A percentile compares a stretch with the other conserved stretches of the same genome.
Evolutionary conservation across 805 yeast species (phyloP).

Genomic region (Kazachstania kunashirensis): DNA sequence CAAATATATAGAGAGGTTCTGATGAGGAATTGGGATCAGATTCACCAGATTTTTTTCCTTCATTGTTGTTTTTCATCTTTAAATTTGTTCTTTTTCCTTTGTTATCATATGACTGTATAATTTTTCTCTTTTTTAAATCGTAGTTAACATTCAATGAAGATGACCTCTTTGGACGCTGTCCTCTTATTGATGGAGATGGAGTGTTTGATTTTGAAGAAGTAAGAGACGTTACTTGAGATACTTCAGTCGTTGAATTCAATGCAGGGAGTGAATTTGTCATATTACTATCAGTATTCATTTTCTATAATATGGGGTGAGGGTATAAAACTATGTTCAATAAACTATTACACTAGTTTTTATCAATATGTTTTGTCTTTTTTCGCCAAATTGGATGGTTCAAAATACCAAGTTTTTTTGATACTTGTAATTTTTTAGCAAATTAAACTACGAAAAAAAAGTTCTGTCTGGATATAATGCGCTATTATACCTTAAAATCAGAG

Average conservation of each 20-base stretch:
- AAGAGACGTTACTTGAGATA: too few relatives aligned
- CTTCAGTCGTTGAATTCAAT: not conserved
- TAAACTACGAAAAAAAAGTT: too few relatives aligned
- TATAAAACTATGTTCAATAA: too few relatives aligned
- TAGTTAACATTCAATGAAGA: conserved; percentile 27
- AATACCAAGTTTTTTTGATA: too few relatives aligned
- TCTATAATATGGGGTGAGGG: not conserved
- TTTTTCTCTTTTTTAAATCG: conserved; percentile 24
- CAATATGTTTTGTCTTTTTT: too few relatives aligned
- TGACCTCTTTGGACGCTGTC: conserved; percentile 21
- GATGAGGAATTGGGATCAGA: not conserved
- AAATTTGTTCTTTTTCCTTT: conserved; percentile 4
- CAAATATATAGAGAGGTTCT: conserved; percentile 1
- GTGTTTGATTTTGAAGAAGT: too few relatives aligned
- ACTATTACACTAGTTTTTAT: too few relatives aligned
- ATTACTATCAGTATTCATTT: not conserved
- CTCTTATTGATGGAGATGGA: conserved; percentile 3
- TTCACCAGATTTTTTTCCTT: not conserved
- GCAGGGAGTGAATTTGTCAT: not conserved
- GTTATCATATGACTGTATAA: conserved; percentile 21
- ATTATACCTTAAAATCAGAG: too few relatives aligned
- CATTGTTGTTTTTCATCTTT: not conserved
- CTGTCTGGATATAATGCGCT: too few relatives aligned
- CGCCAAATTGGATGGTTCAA: too few relatives aligned
- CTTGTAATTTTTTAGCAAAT: too few relatives aligned